Percentiles rank a stretch among this genome's conserved stretches.
Evolutionary conservation across 2,329 filamentous ascomycete species (phyloP).

Genomic region (Passalora sequoiae): DNA sequence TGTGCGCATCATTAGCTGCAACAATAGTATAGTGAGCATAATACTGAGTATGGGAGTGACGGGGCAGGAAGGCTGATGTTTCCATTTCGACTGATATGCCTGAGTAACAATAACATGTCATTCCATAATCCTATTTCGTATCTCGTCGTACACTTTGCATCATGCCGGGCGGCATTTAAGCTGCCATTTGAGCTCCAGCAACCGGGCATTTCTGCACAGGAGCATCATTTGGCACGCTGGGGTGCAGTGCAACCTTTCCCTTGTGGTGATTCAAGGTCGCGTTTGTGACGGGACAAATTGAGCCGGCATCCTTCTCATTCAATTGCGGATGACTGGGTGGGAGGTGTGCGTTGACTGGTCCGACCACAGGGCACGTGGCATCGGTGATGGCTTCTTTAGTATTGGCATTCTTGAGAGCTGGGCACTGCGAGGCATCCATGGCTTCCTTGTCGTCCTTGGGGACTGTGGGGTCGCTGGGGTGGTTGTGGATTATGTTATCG

Average conservation of each 20-base stretch:
- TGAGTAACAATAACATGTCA: too few relatives aligned
- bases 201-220: conserved; percentile 40
- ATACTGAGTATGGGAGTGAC: too few relatives aligned
- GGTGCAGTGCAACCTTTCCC: conserved; percentile 40
- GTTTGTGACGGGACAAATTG: conserved; percentile 43
- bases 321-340: conserved; percentile 42
- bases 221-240: conserved; percentile 36
- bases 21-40: too few relatives aligned
- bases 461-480: conserved; percentile 35
- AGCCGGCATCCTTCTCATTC: conserved; percentile 34
- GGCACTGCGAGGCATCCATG: conserved; percentile 38
- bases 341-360: conserved; percentile 37
- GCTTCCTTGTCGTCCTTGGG: conserved; percentile 24
- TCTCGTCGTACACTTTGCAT: too few relatives aligned
- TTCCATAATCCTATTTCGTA: too few relatives aligned
- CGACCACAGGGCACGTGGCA: conserved; percentile 42
- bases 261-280: conserved; percentile 42
- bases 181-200: conserved; percentile 27
- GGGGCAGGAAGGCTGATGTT: too few relatives aligned
- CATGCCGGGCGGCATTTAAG: too few relatives aligned
- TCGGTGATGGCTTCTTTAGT: conserved; percentile 39
- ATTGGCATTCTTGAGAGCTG: conserved; percentile 38
- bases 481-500: conserved; percentile 38
- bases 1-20: too few relatives aligned
- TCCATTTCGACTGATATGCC: too few relatives aligned